A percentile compares a stretch with the other conserved stretches of the same genome.
Conservation (phyloP, 441 rosid species). For the Arabidopsis hybrid region DNA sequence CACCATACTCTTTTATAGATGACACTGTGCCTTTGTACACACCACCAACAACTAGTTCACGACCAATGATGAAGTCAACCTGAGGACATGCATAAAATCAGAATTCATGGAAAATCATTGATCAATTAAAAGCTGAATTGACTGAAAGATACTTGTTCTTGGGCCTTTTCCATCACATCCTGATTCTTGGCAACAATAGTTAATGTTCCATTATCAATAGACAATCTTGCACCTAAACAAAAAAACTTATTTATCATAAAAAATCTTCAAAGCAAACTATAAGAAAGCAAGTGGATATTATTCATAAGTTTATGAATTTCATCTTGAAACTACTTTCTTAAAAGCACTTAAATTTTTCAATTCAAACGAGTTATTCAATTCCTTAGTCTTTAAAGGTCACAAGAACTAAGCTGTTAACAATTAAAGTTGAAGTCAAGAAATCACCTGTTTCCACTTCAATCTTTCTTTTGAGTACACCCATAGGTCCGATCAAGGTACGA, state of each 20-base stretch:
- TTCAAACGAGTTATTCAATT: conserved; percentile 15
- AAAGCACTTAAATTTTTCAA: conserved; percentile 5
- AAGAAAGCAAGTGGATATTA: not conserved
- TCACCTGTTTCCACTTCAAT: conserved; percentile 97
- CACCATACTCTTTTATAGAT: conserved; percentile 96
- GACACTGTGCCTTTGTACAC: conserved; percentile 87
- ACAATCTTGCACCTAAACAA: conserved; percentile 75
- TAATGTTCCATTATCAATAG: conserved; percentile 78
- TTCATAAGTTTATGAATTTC: conserved; percentile 14
- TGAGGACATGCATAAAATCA: conserved; percentile 46
- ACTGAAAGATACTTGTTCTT: conserved; percentile 71
- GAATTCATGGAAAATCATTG: conserved; percentile 1
- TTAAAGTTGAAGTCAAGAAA: not conserved
- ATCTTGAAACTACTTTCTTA: not conserved
- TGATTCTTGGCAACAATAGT: conserved; percentile 87
- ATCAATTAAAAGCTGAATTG: conserved; percentile 18
- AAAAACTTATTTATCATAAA: conserved; percentile 13
- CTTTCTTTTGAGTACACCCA: conserved; percentile 79
- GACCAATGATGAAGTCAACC: conserved; percentile 85
- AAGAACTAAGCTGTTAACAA: conserved; percentile 5
- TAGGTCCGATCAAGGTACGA: conserved; percentile 90
- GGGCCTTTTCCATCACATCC: conserved; percentile 77
- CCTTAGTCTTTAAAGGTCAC: conserved; percentile 1
- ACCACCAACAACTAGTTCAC: conserved; percentile 91
- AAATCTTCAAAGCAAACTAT: conserved; percentile 12